Conservation (phyloP, 768 basidiomycete genomes). For the Rhodotorula graminis region DNA sequence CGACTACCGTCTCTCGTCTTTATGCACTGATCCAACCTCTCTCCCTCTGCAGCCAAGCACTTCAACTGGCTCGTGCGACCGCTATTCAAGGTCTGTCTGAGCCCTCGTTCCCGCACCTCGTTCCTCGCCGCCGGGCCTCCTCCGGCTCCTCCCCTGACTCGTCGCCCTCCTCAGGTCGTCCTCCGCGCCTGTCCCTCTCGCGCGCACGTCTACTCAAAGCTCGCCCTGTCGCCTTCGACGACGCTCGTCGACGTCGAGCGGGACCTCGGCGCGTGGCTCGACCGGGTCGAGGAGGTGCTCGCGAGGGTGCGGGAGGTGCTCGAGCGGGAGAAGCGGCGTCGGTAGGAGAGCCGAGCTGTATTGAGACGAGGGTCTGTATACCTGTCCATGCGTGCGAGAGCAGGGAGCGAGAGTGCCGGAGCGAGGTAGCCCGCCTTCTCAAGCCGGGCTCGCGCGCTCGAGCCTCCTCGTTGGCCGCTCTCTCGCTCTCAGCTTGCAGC, state of each 20-base stretch:
- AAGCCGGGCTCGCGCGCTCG: too few relatives aligned
- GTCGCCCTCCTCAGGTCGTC: conserved; percentile 5
- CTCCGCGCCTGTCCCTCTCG: conserved; percentile 21
- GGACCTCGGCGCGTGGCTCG: not conserved
- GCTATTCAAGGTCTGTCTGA: conserved; percentile 14
- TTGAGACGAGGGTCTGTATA: too few relatives aligned
- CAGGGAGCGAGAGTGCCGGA: too few relatives aligned
- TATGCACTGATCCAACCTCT: too few relatives aligned
- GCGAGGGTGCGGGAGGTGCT: not conserved
- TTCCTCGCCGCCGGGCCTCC: not conserved
- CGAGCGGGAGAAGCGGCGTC: not conserved
- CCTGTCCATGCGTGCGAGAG: too few relatives aligned
- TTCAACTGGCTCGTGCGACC: conserved; percentile 26
- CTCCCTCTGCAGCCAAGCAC: not conserved
- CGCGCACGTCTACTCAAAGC: not conserved
- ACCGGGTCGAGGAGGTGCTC: not conserved
- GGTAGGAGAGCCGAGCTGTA: too few relatives aligned
- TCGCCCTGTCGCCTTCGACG: not conserved
- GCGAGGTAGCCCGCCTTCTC: too few relatives aligned
- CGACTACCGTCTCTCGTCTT: too few relatives aligned
- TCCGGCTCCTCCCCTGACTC: not conserved
- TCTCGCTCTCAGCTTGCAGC: too few relatives aligned
- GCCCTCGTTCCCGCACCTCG: too few relatives aligned
- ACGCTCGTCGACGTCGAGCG: not conserved
- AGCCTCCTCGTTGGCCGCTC: too few relatives aligned